These are phyloP conservation scores for Aspergillus sp. DNA, from an alignment of 2,329 filamentous ascomycete species.

Conservation along the genomic window DNA sequence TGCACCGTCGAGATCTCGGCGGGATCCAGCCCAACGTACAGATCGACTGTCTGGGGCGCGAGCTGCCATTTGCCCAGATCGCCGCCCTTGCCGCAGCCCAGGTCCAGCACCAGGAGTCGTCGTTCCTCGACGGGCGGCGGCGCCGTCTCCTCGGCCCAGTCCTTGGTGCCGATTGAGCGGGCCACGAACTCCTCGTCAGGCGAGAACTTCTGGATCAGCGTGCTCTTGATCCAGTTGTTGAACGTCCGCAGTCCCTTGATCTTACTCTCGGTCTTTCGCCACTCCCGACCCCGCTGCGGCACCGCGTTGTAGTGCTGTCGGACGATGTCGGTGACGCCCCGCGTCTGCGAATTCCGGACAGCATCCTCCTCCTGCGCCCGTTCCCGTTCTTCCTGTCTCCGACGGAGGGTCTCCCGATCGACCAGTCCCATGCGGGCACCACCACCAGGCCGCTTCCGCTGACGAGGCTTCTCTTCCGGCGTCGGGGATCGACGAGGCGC, in stretches of 20 bases:
- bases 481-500: slow-evolving; percentile 43
- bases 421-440: slow-evolving; percentile 42
- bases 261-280: slow-evolving; percentile 88
- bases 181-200: slow-evolving; percentile 72
- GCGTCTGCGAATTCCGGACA: slow-evolving; percentile 36
- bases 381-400: slow-evolving; percentile 45
- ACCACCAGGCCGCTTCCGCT: slow-evolving; percentile 48
- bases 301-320: slow-evolving; percentile 95
- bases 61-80: slow-evolving; percentile 96
- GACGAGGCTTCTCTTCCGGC: slow-evolving; percentile 37
- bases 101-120: slow-evolving; percentile 79
- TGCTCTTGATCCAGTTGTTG: slow-evolving; percentile 99
- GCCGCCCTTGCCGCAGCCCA: slow-evolving; percentile 95
- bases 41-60: slow-evolving; percentile 82
- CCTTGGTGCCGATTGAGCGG: slow-evolving; percentile 42
- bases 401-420: slow-evolving; percentile 40
- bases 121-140: slow-evolving; percentile 42
- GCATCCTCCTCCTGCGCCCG: slow-evolving; percentile 41
- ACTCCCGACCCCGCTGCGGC: slow-evolving; percentile 87
- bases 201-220: slow-evolving; percentile 94
- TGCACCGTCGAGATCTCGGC: slow-evolving; percentile 91
- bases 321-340: slow-evolving; percentile 80
- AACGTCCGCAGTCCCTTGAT: slow-evolving; percentile 93
- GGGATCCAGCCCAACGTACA: slow-evolving; percentile 93
- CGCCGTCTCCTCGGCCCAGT: slow-evolving; percentile 43